Evolutionary conservation across 169 alveolate species (phyloP).

Genomic region (Plasmodium chabaudi): DNA sequence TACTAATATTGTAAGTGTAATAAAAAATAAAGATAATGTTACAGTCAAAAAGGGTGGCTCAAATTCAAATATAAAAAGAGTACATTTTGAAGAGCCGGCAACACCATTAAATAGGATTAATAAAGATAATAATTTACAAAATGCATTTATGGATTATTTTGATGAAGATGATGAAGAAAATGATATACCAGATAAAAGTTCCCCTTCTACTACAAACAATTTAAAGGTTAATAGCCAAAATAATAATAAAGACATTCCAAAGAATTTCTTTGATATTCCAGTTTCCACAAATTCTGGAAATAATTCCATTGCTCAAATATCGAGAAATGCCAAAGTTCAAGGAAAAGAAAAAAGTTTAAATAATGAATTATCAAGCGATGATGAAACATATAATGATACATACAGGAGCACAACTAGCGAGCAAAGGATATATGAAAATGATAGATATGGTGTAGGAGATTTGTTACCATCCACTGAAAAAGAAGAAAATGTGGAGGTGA

Average conservation of each 20-base stretch:
- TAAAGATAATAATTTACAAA: conserved; percentile 31
- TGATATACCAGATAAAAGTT: neutral
- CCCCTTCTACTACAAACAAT: too few relatives aligned
- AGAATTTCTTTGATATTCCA: neutral
- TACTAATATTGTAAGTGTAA: neutral
- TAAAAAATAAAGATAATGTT: neutral
- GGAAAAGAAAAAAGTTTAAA: neutral
- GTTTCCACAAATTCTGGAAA: neutral
- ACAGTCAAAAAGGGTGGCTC: neutral
- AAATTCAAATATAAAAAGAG: conserved; percentile 5
- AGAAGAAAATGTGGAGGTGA: conserved; percentile 23
- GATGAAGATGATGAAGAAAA: conserved; percentile 20
- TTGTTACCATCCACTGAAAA: neutral
- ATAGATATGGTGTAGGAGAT: neutral
- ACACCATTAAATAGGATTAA: conserved; percentile 55
- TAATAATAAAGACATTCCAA: neutral
- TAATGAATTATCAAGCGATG: neutral
- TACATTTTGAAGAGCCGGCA: conserved; percentile 14
- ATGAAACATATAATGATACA: neutral
- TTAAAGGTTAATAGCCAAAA: neutral
- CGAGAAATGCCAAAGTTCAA: neutral
- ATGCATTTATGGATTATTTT: conserved; percentile 42
- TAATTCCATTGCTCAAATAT: neutral
- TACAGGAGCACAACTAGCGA: neutral
- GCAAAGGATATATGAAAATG: neutral